Evolutionary conservation across 306 rosid species (phyloP).

Genomic region (Prunus mume): DNA sequence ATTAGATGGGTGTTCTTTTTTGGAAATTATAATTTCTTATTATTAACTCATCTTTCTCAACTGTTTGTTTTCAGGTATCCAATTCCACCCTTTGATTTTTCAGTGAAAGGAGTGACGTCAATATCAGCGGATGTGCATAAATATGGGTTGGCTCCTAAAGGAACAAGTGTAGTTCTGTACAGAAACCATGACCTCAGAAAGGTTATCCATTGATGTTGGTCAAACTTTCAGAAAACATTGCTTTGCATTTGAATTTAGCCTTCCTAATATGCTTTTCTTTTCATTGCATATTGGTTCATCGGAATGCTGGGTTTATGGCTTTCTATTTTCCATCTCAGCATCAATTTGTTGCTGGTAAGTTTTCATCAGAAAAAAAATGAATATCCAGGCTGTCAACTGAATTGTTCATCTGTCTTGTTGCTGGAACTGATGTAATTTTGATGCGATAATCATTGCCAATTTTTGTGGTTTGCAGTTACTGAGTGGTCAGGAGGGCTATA

Average conservation of each 20-base stretch:
- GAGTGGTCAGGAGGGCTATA: conserved; percentile 99
- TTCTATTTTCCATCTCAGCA: conserved; percentile 66
- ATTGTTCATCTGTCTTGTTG: not conserved
- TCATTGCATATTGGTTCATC: conserved; percentile 36
- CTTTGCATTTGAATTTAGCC: conserved; percentile 19
- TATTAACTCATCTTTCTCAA: not conserved
- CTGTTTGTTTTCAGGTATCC: conserved; percentile 56
- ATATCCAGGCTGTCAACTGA: not conserved
- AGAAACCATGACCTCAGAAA: conserved; percentile 89
- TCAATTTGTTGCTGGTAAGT: conserved; percentile 99
- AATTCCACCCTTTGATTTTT: conserved; percentile 81
- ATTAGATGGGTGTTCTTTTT: not conserved
- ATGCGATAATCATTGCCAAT: not conserved
- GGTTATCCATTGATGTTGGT: conserved; percentile 45
- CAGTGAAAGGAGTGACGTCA: conserved; percentile 93
- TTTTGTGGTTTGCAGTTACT: conserved; percentile 49
- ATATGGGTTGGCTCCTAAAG: conserved; percentile 97
- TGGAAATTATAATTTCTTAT: not conserved
- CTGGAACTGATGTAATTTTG: conserved; percentile 7
- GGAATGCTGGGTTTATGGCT: conserved; percentile 39
- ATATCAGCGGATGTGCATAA: conserved; percentile 94
- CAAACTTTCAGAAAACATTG: not conserved
- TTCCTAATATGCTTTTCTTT: conserved; percentile 37
- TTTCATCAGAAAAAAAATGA: conserved; percentile 3
- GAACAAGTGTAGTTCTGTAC: conserved; percentile 83